These are phyloP conservation scores for Gypsophila paniculata DNA, from an alignment of 179 eudicot species.

Conservation along the genomic window DNA sequence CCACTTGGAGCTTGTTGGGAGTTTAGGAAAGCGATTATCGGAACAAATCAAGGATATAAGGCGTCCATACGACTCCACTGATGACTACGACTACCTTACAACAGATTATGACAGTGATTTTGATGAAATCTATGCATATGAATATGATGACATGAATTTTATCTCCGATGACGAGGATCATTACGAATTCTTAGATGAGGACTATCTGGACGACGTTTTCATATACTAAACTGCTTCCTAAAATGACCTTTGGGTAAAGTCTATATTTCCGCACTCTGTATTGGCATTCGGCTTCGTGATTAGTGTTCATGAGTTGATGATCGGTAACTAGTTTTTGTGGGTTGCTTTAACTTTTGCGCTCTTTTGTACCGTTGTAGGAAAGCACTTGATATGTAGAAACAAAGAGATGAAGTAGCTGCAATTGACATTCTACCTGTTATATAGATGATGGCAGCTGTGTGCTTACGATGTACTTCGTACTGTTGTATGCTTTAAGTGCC, in stretches of 20 bases:
- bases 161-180: slow-evolving; percentile 41
- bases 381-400: not conserved
- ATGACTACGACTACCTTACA: slow-evolving; percentile 45
- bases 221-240: not conserved
- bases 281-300: not conserved
- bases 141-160: slow-evolving; percentile 40
- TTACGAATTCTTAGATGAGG: no score
- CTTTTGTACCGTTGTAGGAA: no score
- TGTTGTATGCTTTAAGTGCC: not conserved
- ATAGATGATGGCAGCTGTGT: not conserved
- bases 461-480: not conserved
- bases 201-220: not conserved
- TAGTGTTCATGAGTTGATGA: no score
- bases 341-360: no score
- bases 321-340: no score
- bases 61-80: slow-evolving; percentile 44
- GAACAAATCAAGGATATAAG: slow-evolving; percentile 43
- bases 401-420: not conserved
- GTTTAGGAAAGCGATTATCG: slow-evolving; percentile 39
- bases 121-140: slow-evolving; percentile 34
- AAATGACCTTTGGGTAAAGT: not conserved
- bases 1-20: slow-evolving; percentile 30
- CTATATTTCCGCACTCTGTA: not conserved
- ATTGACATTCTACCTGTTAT: not conserved
- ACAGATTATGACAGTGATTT: slow-evolving; percentile 33